These are phyloP conservation scores for Oxyria digyna DNA, from an alignment of 148 eudicot species.

Conservation along the genomic window DNA sequence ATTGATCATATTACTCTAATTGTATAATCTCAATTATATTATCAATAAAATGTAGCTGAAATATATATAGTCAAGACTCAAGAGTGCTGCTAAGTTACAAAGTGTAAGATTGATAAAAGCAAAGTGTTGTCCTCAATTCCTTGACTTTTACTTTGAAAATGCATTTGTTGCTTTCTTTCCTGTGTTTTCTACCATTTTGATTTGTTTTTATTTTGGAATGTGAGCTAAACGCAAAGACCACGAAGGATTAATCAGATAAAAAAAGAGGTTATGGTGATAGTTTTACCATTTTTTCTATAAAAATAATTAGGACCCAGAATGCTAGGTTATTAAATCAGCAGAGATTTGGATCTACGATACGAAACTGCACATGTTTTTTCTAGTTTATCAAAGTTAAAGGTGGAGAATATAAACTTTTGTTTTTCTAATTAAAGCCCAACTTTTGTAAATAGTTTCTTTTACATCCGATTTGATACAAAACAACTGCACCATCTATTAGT, in stretches of 20 bases:
- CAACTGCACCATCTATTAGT: neutral
- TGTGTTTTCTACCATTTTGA: neutral
- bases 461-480: neutral
- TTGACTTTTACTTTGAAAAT: constrained; percentile 35
- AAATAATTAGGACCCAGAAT: neutral
- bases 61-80: neutral
- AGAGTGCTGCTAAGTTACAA: constrained; percentile 9
- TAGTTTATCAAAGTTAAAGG: constrained; percentile 23
- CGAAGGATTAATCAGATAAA: neutral
- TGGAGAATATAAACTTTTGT: constrained; percentile 22
- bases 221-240: too few relatives aligned
- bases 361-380: constrained; percentile 41
- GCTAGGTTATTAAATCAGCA: neutral
- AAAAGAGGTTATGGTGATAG: neutral
- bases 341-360: constrained; percentile 29
- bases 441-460: neutral
- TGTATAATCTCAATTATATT: neutral
- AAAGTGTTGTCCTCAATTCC: constrained; percentile 11
- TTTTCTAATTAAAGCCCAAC: neutral
- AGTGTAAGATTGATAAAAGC: neutral
- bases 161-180: neutral
- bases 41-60: neutral
- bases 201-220: too few relatives aligned
- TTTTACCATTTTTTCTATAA: neutral
- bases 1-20: neutral